Conservation (phyloP, 306 rosid species). For the Glycyrrhiza uralensis region DNA sequence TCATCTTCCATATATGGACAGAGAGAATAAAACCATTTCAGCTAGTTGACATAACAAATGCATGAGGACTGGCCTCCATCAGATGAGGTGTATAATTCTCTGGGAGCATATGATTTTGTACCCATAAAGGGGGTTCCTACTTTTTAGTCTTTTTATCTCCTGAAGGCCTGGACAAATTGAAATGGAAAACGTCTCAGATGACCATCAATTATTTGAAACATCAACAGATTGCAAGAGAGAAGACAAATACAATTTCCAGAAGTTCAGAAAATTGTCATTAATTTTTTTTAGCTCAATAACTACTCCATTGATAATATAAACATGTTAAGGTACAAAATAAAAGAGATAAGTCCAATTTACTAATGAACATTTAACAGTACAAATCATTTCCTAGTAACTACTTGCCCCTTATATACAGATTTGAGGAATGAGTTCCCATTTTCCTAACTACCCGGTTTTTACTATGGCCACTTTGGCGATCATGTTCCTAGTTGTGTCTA, state of each 20-base stretch:
- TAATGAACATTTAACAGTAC: no score
- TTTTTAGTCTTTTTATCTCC: neutral
- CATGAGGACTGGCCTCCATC: neutral
- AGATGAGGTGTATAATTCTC: neutral
- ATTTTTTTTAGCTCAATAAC: no score
- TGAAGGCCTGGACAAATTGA: neutral
- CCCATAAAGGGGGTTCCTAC: conserved; percentile 29
- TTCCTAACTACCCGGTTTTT: no score
- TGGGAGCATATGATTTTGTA: neutral
- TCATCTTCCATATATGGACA: conserved; percentile 35
- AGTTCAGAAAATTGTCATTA: neutral
- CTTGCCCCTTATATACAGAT: no score
- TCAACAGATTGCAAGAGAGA: neutral
- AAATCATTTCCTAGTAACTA: no score
- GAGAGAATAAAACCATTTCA: neutral
- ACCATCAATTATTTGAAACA: conserved; percentile 6
- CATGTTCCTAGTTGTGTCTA: no score
- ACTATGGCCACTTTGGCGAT: no score
- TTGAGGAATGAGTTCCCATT: no score
- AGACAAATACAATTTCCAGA: neutral
- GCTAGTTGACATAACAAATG: conserved; percentile 15
- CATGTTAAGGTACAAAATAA: no score
- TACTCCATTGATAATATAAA: no score
- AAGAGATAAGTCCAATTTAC: no score
- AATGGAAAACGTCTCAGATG: conserved; percentile 33